These are phyloP conservation scores for Suillus hirtellus DNA, from an alignment of 768 basidiomycete genomes.

Conservation along the genomic window DNA sequence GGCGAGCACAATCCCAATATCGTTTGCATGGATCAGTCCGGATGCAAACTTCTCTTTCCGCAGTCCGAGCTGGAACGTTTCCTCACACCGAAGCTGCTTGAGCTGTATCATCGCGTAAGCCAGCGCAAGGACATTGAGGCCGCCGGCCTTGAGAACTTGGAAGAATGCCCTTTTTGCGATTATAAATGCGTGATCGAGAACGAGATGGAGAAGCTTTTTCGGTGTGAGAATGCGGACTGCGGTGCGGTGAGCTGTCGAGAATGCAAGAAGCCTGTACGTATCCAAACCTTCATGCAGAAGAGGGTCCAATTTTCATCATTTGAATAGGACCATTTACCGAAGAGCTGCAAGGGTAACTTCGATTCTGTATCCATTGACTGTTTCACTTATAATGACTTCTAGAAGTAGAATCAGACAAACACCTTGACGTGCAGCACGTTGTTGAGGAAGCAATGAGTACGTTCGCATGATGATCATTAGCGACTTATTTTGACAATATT, in stretches of 20 bases:
- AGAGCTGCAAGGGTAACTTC: constrained; percentile 66
- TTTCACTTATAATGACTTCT: constrained; percentile 12
- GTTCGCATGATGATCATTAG: constrained; percentile 19
- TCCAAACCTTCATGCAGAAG: not conserved
- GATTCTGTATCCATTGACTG: not conserved
- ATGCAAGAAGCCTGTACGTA: constrained; percentile 71
- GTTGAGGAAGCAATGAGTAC: constrained; percentile 94
- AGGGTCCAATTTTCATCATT: not conserved
- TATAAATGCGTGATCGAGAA: constrained; percentile 81
- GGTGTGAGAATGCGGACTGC: constrained; percentile 64
- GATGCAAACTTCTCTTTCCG: constrained; percentile 68
- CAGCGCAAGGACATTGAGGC: constrained; percentile 79
- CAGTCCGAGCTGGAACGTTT: constrained; percentile 68
- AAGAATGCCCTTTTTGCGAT: constrained; percentile 91
- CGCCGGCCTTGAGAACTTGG: constrained; percentile 76
- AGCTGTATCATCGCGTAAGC: constrained; percentile 70
- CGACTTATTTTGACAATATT: constrained; percentile 7
- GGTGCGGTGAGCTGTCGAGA: constrained; percentile 72
- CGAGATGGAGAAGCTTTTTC: constrained; percentile 58
- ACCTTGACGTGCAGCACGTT: constrained; percentile 70
- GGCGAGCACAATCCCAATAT: constrained; percentile 62
- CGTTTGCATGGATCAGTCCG: constrained; percentile 81
- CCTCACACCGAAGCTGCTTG: constrained; percentile 64
- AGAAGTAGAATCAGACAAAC: constrained; percentile 78
- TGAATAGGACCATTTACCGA: constrained; percentile 75